Percentiles rank a stretch among this genome's conserved stretches.
phyloP scores from a whole-genome alignment of 2,329 filamentous ascomycete species.

The Diplodia intermedia region DNA sequence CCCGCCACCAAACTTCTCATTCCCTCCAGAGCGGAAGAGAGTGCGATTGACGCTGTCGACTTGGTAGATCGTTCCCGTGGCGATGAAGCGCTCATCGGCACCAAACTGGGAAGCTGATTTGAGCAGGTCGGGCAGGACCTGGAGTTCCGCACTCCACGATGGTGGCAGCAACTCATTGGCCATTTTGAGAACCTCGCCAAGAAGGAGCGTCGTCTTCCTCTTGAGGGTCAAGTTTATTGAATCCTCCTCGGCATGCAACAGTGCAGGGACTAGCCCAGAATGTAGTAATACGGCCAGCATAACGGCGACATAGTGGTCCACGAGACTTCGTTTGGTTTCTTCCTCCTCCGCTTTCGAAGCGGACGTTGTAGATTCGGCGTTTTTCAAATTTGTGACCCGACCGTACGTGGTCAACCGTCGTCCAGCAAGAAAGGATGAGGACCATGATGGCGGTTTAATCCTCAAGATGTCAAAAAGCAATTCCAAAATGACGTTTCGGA shows the following conservation, averaged over 20 bases:
- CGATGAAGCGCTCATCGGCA: conserved; percentile 75
- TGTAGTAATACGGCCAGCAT: conserved; percentile 85
- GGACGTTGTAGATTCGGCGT: conserved; percentile 58
- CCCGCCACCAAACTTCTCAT: conserved; percentile 41
- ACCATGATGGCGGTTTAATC: conserved; percentile 94
- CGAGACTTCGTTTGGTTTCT: conserved; percentile 72
- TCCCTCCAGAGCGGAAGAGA: conserved; percentile 76
- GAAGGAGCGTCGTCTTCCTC: conserved; percentile 86
- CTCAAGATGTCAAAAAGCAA: conserved; percentile 82
- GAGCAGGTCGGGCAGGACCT: conserved; percentile 87
- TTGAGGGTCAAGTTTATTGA: conserved; percentile 73
- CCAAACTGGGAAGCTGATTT: conserved; percentile 75
- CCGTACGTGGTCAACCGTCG: conserved; percentile 93
- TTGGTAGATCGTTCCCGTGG: conserved; percentile 92
- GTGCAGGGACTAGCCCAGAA: conserved; percentile 68
- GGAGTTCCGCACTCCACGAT: conserved; percentile 81
- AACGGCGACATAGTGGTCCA: conserved; percentile 92
- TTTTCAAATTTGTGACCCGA: conserved; percentile 84
- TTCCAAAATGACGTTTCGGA: conserved; percentile 82
- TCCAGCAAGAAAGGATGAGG: conserved; percentile 91
- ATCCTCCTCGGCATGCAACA: conserved; percentile 69
- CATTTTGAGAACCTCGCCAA: conserved; percentile 90
- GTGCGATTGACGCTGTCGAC: conserved; percentile 97
- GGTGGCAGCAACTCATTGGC: conserved; percentile 84
- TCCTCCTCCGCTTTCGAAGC: conserved; percentile 71